Evolutionary conservation across 2,329 filamentous ascomycete species (phyloP), one percentile per base, ranked within the genome.

Genomic region (Aspergillus pseudoglaucus): DNA sequence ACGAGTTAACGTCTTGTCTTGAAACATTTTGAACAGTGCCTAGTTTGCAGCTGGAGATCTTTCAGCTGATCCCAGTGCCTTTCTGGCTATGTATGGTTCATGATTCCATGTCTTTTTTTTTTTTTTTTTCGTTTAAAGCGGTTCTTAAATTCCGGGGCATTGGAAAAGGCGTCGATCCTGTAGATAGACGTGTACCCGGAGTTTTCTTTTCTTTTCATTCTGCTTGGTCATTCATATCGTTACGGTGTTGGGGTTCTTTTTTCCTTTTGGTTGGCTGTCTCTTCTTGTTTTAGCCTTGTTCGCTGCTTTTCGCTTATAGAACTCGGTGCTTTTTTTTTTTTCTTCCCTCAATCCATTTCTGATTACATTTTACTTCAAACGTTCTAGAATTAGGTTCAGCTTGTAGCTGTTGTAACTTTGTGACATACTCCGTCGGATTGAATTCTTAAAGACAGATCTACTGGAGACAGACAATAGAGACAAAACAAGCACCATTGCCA

Each of bases 111-210:
- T 37, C 6, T 56, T 53, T 53, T 54, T n/a, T 37, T 15, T 15
- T 37, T 2, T 37, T n/a, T n/a, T 27, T 10, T 9, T 27, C 25
- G 7, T 27, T 27, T 9, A n/a, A 37, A 37, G 33, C 33, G 33
- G 14, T n/a, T 37, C 3, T 39, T 17, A 9, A 20, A 39, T 39
- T 39, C 17, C 37, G 9, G 37, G 37, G 37, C 37, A 39, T 39
- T 39, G 37, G 9, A 18, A 39, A 39, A 39, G 49, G 52, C 49
- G 52, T 54, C 49, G 46, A 44, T 49, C 48, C 33, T 50, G 49
- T 53, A 52, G 48, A 56, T 52, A 53, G 45, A 44, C 25, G 46
- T 50, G 47, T 44, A 45, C 33, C 46, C 35, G 45, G 47, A 32
- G 27, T 45, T 41, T 9, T 30, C 14, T 44, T 52, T 37, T 18